Evolutionary conservation across 495 filamentous ascomycete genomes (phyloP), one percentile per base, ranked within the genome.

Genomic region (Viridothelium virens): DNA sequence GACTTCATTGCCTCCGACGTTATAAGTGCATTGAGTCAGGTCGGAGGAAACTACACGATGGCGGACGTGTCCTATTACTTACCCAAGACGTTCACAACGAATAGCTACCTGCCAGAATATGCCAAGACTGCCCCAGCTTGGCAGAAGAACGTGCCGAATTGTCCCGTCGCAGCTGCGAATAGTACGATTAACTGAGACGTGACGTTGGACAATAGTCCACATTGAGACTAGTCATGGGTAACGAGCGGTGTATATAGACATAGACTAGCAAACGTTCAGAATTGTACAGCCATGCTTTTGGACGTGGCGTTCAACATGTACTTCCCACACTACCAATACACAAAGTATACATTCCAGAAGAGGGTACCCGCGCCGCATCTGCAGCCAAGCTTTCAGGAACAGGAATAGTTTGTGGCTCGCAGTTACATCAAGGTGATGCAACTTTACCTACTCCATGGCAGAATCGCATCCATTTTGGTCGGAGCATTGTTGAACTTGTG

Each of bases 71-170:
- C 56, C 38, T 77, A 78, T 48, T 84, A 83, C 65, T 62, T 84
- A 33, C 70, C 72, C 18, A 69, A 68, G 12, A 71, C 70, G 31
- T 81, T 82, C 64, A 79, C 77, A 7, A 80, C 79, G 36, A 79
- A 81, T 65, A 79, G 75, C 53, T 83, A 82, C 65, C 70, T 83
- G 66, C 79, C 79, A 2, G 73, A 69, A 34, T 83, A 83, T 73
- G 78, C 81, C 38, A 75, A 77, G 73, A 66, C 72, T 64, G 65
- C 66, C 16, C 62, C 72, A 63, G 65, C 64, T 31, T 84, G 82
- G 77, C 76, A 80, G 65, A 74, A 69, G n/a, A 77, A 79, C 68
- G 64, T 79, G 50, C 76, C 80, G 38, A 80, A 81, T 63, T 83
- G 81, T 66, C 77, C 81, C 0, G 71, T 77, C 16, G 72, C 73